Percentiles rank a stretch among this genome's conserved stretches.
Evolutionary conservation across 257 asterid species (phyloP).

Genomic region (Solanum stenotomum): DNA sequence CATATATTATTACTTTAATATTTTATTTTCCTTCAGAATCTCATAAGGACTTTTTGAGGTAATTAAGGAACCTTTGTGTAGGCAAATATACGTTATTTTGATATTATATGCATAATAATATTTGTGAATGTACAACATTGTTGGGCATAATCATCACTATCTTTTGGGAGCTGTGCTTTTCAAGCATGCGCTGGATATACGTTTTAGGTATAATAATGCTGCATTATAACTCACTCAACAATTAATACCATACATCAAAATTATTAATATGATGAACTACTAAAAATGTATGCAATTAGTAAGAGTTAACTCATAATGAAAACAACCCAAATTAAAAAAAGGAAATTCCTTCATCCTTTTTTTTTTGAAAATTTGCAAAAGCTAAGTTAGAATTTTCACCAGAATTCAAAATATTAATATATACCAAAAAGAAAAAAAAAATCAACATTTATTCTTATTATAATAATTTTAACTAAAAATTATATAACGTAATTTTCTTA

Average conservation of each 20-base stretch:
- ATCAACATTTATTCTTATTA: too few species aligned
- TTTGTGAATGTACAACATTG: not conserved
- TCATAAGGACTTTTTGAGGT: not conserved
- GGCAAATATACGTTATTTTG: not conserved
- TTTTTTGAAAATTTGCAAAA: not conserved
- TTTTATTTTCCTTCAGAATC: not conserved
- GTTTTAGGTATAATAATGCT: not conserved
- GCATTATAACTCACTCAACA: conserved; percentile 3
- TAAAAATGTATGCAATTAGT: not conserved
- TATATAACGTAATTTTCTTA: too few species aligned
- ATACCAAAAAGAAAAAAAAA: too few species aligned
- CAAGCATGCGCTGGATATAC: conserved; percentile 7
- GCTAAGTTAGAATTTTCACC: too few species aligned
- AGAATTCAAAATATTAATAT: not conserved
- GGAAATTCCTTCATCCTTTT: not conserved
- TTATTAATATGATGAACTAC: not conserved
- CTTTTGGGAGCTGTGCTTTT: conserved; percentile 1
- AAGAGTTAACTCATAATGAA: not conserved
- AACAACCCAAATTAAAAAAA: not conserved
- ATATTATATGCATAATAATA: not conserved
- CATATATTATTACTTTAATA: too few species aligned
- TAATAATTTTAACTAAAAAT: too few species aligned
- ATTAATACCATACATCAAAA: not conserved
- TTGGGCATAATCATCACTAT: not conserved
- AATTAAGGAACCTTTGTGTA: not conserved